Percentiles rank a stretch among this genome's conserved stretches.
These are phyloP conservation scores for Chlorella sp. DNA, from an alignment of 139 green algal species.

Conservation along the genomic window DNA sequence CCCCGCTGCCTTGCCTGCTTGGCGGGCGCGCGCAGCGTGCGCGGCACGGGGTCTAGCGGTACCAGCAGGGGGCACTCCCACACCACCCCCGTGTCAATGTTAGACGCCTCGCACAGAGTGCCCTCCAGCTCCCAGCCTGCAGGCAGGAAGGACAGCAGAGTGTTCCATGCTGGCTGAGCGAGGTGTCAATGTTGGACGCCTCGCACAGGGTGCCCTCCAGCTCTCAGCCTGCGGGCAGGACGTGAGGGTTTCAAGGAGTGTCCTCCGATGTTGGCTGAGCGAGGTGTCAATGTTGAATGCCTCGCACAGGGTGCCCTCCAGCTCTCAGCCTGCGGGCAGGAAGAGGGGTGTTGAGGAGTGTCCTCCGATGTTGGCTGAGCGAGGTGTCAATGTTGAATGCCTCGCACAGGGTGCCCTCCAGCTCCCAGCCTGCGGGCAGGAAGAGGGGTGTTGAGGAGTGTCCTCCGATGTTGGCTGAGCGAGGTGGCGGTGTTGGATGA, in stretches of 20 bases:
- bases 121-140: constrained; percentile 66
- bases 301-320: constrained; percentile 61
- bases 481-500: constrained; percentile 46
- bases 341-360: neutral
- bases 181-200: constrained; percentile 47
- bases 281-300: constrained; percentile 50
- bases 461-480: too few relatives aligned
- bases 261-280: too few relatives aligned
- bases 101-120: constrained; percentile 56
- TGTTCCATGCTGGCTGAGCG: too few relatives aligned
- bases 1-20: neutral
- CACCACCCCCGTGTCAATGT: constrained; percentile 60
- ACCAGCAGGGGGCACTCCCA: constrained; percentile 76
- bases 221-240: constrained; percentile 53
- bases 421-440: constrained; percentile 58
- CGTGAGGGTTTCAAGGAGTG: too few relatives aligned
- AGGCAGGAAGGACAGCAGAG: neutral
- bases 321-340: constrained; percentile 57
- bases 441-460: too few relatives aligned
- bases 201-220: constrained; percentile 62
- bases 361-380: too few relatives aligned
- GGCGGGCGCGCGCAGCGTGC: neutral
- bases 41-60: constrained; percentile 37
- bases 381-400: constrained; percentile 50
- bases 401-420: constrained; percentile 61